These are phyloP conservation scores for Ceratocystiopsis sp. DNA, from an alignment of 2,329 filamentous ascomycete species.

Conservation along the genomic window DNA sequence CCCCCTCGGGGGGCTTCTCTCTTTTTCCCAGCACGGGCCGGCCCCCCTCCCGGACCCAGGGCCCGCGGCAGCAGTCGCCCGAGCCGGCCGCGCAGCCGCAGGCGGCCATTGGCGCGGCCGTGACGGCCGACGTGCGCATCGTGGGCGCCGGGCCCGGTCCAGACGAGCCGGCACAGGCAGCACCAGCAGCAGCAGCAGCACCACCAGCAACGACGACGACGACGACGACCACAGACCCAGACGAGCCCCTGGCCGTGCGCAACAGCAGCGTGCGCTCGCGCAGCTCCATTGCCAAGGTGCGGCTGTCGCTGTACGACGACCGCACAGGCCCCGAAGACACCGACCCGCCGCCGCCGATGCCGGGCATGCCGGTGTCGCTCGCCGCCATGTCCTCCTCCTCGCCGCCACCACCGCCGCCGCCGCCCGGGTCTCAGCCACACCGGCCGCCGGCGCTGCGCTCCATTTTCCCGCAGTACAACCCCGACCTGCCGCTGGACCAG, in stretches of 20 bases:
- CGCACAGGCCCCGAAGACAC: conserved; percentile 3
- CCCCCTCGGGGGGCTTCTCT: conserved; percentile 29
- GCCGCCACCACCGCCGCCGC: not conserved
- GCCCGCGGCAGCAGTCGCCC: conserved; percentile 19
- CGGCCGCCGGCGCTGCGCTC: conserved; percentile 38
- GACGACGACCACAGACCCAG: conserved; percentile 20
- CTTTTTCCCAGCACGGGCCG: conserved; percentile 37
- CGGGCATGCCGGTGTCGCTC: not conserved
- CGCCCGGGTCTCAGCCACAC: conserved; percentile 6
- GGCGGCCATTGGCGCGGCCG: conserved; percentile 4
- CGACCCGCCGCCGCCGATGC: conserved; percentile 7
- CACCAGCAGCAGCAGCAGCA: no score
- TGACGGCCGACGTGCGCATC: conserved; percentile 13
- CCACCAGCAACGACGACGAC: conserved; percentile 21
- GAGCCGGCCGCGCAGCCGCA: conserved; percentile 13
- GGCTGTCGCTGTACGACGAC: conserved; percentile 17
- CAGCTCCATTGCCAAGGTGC: conserved; percentile 40
- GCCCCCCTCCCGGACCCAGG: conserved; percentile 26
- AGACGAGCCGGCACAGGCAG: no score
- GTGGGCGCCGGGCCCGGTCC: no score
- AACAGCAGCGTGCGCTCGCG: conserved; percentile 32
- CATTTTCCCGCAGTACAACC: conserved; percentile 63
- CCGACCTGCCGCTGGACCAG: conserved; percentile 43
- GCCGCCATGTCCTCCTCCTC: not conserved
- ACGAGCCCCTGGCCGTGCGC: conserved; percentile 19